Evolutionary conservation across 1,284 basidiomycete genomes (phyloP).

Genomic region (Clitocybe nebularis): DNA sequence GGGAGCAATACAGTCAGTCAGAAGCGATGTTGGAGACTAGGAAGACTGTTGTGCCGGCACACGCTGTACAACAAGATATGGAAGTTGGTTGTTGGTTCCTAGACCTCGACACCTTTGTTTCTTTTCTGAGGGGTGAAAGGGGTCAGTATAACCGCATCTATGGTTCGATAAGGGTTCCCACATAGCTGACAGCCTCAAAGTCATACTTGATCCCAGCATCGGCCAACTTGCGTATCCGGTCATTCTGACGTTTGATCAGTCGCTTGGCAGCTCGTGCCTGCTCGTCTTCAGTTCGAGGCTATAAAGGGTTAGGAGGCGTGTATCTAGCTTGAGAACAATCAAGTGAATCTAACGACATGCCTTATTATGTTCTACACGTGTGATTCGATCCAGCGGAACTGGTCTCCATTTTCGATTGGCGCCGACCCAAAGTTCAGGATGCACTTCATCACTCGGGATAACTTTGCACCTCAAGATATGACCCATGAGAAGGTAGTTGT

Average conservation of each 20-base stretch:
- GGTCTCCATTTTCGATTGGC: conserved; percentile 88
- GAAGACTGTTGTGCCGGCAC: no score
- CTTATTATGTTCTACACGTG: conserved; percentile 77
- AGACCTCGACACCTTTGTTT: conserved; percentile 10
- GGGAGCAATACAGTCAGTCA: no score
- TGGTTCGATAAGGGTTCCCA: conserved; percentile 28
- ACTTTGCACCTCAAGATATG: conserved; percentile 89
- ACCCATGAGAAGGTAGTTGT: conserved; percentile 96
- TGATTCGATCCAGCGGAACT: conserved; percentile 74
- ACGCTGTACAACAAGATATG: background rate
- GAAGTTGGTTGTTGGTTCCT: background rate
- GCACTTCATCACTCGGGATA: conserved; percentile 84
- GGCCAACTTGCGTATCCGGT: conserved; percentile 77
- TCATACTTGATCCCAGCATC: conserved; percentile 89
- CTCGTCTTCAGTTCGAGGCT: conserved; percentile 78
- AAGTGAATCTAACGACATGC: conserved; percentile 35
- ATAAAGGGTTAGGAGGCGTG: conserved; percentile 4
- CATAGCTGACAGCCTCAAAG: conserved; percentile 72
- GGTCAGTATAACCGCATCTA: conserved; percentile 20
- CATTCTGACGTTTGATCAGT: conserved; percentile 74
- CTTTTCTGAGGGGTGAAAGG: conserved; percentile 16
- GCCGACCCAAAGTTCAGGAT: conserved; percentile 95
- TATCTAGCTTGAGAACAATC: conserved; percentile 3
- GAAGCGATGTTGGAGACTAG: no score
- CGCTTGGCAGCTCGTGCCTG: conserved; percentile 66